phyloP scores from a whole-genome alignment of 306 rosid species.

The Cicer cuneatum region DNA sequence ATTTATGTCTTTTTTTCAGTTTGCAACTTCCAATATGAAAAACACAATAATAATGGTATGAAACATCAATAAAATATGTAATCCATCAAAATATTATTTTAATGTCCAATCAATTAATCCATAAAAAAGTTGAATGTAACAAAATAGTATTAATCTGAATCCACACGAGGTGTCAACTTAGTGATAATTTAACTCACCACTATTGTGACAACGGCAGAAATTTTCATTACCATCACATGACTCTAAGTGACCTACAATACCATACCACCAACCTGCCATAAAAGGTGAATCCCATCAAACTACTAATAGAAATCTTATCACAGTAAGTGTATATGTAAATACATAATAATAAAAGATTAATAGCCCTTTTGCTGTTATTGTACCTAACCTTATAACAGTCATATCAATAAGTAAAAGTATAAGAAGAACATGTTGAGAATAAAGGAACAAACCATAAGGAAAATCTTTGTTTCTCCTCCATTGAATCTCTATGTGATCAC shows the following conservation, averaged over 20 bases:
- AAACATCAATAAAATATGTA: constrained; percentile 23
- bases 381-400: constrained; percentile 12
- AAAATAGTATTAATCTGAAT: constrained; percentile 34
- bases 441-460: constrained; percentile 81
- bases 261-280: constrained; percentile 99
- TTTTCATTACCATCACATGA: constrained; percentile 75
- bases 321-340: constrained; percentile 36
- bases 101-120: constrained; percentile 3
- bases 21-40: constrained; percentile 52
- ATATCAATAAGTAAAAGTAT: constrained; percentile 3
- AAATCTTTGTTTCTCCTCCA: constrained; percentile 96
- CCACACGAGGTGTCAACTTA: too few species aligned
- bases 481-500: constrained; percentile 92
- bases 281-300: constrained; percentile 39
- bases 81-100: constrained; percentile 28
- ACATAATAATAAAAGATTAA: background rate
- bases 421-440: constrained; percentile 37
- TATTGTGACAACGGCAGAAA: constrained; percentile 71
- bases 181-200: constrained; percentile 66
- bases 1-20: constrained; percentile 39
- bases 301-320: constrained; percentile 12
- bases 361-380: background rate
- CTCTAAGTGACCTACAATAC: constrained; percentile 93
- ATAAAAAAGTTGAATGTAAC: background rate
- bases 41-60: constrained; percentile 41